Evolutionary conservation across 2,329 filamentous ascomycete genomes (phyloP).

Genomic region (Penicillium sp.): DNA sequence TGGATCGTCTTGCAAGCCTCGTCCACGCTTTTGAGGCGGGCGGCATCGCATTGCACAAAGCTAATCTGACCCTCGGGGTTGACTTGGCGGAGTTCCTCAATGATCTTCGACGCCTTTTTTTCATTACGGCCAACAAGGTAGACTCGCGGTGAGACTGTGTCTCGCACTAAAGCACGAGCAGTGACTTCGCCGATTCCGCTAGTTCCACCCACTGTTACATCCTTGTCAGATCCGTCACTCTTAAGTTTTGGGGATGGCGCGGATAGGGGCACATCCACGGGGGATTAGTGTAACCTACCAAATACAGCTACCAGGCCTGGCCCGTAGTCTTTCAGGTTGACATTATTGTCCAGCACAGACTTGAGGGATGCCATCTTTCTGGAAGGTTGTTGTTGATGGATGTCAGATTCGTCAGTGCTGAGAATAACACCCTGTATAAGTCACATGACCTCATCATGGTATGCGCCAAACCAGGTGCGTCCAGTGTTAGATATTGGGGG

Average conservation of each 20-base stretch:
- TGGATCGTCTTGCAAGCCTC: background rate
- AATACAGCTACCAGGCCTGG: background rate
- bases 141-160: background rate
- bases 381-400: background rate
- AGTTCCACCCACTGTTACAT: constrained; percentile 3
- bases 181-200: background rate
- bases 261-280: background rate
- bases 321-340: background rate
- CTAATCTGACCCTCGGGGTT: background rate
- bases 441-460: background rate
- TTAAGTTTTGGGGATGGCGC: background rate
- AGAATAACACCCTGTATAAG: background rate
- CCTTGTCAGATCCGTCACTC: background rate
- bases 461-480: too few species aligned
- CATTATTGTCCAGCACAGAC: background rate
- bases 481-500: background rate
- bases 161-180: background rate
- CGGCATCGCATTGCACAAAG: constrained; percentile 2
- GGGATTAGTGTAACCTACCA: background rate
- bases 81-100: background rate
- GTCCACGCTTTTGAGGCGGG: background rate
- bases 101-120: background rate
- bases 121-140: background rate
- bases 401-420: background rate
- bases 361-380: background rate